phyloP scores from a whole-genome alignment of 2,329 filamentous ascomycete genomes.

The Nemania sp. region DNA sequence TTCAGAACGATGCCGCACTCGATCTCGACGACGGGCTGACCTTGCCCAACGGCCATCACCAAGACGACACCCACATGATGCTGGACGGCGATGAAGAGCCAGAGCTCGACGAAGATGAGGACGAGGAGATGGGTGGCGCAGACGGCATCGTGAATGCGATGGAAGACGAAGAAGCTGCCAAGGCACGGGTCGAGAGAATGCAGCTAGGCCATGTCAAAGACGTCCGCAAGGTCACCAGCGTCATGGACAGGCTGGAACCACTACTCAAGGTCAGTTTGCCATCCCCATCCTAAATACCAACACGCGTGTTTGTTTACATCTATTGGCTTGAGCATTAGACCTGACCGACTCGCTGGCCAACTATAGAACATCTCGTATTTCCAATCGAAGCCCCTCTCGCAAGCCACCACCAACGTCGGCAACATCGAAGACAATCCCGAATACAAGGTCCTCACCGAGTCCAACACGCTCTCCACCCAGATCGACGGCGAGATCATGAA shows the following conservation, averaged over 20 bases:
- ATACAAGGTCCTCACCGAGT: constrained; percentile 87
- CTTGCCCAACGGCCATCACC: constrained; percentile 51
- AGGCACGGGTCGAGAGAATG: constrained; percentile 86
- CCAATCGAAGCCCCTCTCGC: constrained; percentile 74
- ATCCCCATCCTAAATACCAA: constrained; percentile 46
- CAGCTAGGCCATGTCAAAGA: constrained; percentile 79
- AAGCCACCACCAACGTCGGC: constrained; percentile 75
- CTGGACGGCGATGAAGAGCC: constrained; percentile 71
- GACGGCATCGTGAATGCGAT: constrained; percentile 62
- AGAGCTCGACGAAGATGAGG: constrained; percentile 70
- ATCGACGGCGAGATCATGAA: constrained; percentile 94
- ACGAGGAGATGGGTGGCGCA: constrained; percentile 66
- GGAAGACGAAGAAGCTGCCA: constrained; percentile 76
- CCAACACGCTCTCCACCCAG: constrained; percentile 88
- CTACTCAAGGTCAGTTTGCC: constrained; percentile 79
- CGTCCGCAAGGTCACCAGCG: constrained; percentile 79
- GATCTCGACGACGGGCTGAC: constrained; percentile 59
- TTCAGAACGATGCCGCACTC: constrained; percentile 62
- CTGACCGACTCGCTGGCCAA: constrained; percentile 70
- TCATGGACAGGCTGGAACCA: constrained; percentile 85
- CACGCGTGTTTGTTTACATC: constrained; percentile 71
- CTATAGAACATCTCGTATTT: constrained; percentile 84
- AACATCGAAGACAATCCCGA: constrained; percentile 93
- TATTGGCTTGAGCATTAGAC: constrained; percentile 67
- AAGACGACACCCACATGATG: constrained; percentile 62